Conservation (phyloP, 345 rosid genomes). For the Lepidium africanum region DNA sequence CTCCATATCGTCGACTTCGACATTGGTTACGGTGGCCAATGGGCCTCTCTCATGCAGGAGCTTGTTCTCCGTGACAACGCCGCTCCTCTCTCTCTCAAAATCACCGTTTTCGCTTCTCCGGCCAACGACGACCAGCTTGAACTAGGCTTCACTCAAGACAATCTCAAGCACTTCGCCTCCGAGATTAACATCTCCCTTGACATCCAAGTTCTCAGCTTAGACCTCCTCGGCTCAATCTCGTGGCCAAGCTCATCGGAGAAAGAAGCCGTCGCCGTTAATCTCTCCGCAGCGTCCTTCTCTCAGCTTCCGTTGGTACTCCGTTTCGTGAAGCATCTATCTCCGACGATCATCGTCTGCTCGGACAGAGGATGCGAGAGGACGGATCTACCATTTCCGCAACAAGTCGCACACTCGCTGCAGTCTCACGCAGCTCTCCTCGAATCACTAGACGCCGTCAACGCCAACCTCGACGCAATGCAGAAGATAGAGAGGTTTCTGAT, state of each 20-base stretch:
- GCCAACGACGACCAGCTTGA: constrained; percentile 49
- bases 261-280: constrained; percentile 68
- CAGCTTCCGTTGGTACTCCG: constrained; percentile 53
- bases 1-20: constrained; percentile 84
- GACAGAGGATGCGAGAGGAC: constrained; percentile 77
- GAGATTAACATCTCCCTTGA: constrained; percentile 67
- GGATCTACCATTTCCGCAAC: constrained; percentile 73
- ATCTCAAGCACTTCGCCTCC: constrained; percentile 57
- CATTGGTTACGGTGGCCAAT: constrained; percentile 80
- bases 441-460: constrained; percentile 77
- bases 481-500: constrained; percentile 80
- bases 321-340: constrained; percentile 67
- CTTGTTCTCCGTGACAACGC: constrained; percentile 50
- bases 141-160: constrained; percentile 63
- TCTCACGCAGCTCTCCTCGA: constrained; percentile 59
- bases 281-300: constrained; percentile 54
- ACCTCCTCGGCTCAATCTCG: constrained; percentile 43
- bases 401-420: constrained; percentile 59
- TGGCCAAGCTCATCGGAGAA: constrained; percentile 37
- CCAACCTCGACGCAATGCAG: constrained; percentile 56
- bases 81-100: constrained; percentile 47
- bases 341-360: constrained; percentile 68
- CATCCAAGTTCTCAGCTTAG: constrained; percentile 53
- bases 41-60: constrained; percentile 97
- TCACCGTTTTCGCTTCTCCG: constrained; percentile 67